Evolutionary conservation across 495 filamentous ascomycete genomes (phyloP), one percentile per base, ranked within the genome.

Genomic region (Talaromyces stipitatus): DNA sequence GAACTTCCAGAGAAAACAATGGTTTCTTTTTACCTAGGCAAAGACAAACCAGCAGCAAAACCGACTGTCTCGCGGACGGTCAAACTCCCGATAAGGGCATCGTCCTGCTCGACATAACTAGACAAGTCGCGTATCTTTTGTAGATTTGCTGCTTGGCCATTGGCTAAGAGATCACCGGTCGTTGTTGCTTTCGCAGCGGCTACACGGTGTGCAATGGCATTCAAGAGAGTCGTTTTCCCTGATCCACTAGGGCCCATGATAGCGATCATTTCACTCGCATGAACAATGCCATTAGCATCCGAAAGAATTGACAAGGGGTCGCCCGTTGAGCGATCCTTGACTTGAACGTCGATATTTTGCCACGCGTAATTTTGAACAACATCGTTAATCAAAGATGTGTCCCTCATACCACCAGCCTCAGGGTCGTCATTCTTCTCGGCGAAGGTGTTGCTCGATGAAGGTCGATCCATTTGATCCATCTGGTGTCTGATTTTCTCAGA

Each of bases 241-340:
- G 43, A 46, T 20, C 43, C 43, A 24, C 43, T 46, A 10, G 43
- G 43, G 4, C 43, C 43, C 43, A 46, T 46, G 18, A 46, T 46
- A 4, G 43, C 43, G 4, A 46, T 20, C 43, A 46, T 46, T 23
- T 46, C 43, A 24, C 43, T 18, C 1, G 43, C 43, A 46, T 46
- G 16, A 14, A 46, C 43, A 3, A 46, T 46, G 43, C 43, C 43
- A 16, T 20, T 22, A 3, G 43, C 69, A 59, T 79, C 68, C 23
- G 75, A 72, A 38, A 87, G 70, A 57, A 87, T 72, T 51, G 69
- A 61, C 67, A 79, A 79, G 22, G 43, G 43, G 43, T 20, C 43
- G 7, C 22, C 22, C 18, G 43, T 46, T 16, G 16, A n/a, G 16
- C 43, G 43, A 23, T 46, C 43, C 22, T 24, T 46, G 43, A 46